Conservation (phyloP, 2,329 filamentous ascomycete genomes). For the Claviceps paspali region DNA sequence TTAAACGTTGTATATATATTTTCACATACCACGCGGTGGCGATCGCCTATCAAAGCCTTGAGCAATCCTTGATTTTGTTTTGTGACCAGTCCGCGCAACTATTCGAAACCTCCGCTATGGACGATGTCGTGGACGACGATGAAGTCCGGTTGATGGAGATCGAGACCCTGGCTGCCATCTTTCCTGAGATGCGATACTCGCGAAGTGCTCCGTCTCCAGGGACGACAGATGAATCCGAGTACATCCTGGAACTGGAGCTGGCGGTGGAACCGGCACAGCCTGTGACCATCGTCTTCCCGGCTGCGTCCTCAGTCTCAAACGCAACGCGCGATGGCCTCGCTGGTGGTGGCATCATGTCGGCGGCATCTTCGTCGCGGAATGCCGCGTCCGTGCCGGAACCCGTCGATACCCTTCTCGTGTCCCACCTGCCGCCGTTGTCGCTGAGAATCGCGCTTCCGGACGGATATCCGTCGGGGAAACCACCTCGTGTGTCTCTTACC, state of each 20-base stretch:
- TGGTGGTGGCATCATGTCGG: neutral
- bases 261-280: constrained; percentile 39
- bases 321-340: neutral
- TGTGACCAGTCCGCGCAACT: too few species aligned
- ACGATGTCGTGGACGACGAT: constrained; percentile 27
- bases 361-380: neutral
- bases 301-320: constrained; percentile 19
- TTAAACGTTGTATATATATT: too few species aligned
- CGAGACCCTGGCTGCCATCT: constrained; percentile 47
- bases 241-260: constrained; percentile 39
- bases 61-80: too few species aligned
- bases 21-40: too few species aligned
- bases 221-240: constrained; percentile 11
- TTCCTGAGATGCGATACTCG: constrained; percentile 42
- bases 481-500: constrained; percentile 35
- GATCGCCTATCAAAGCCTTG: too few species aligned
- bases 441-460: constrained; percentile 39
- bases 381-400: constrained; percentile 8
- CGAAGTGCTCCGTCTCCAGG: constrained; percentile 14
- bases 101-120: constrained; percentile 18
- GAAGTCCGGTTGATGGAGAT: constrained; percentile 43
- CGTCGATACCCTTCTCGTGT: constrained; percentile 33
- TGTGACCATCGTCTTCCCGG: constrained; percentile 42
- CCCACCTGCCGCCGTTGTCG: constrained; percentile 42
- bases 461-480: constrained; percentile 38